Conservation (phyloP, 495 filamentous ascomycete genomes). For the Aspergillus kassunensis region DNA sequence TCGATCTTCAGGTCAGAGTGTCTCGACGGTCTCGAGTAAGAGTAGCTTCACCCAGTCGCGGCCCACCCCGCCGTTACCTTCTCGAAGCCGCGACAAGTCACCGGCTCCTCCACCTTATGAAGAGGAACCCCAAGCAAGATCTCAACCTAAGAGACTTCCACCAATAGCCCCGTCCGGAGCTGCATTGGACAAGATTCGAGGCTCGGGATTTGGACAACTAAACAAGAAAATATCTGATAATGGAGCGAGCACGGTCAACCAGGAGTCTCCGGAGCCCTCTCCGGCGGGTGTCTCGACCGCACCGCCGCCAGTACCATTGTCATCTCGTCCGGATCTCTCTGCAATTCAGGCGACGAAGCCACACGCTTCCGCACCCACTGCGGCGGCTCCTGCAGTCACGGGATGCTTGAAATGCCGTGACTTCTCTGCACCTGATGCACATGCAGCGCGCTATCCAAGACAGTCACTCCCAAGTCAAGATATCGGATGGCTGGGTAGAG, state of each 20-base stretch:
- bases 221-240: constrained; percentile 26
- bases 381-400: constrained; percentile 14
- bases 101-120: constrained; percentile 7
- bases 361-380: constrained; percentile 25
- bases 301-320: constrained; percentile 54
- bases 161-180: constrained; percentile 28
- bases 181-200: constrained; percentile 30
- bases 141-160: constrained; percentile 32
- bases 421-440: constrained; percentile 73
- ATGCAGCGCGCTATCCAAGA: constrained; percentile 74
- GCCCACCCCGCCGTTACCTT: constrained; percentile 29
- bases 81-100: constrained; percentile 21
- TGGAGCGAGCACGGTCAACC: constrained; percentile 9
- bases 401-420: constrained; percentile 80
- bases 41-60: constrained; percentile 5
- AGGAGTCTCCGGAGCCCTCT: constrained; percentile 11
- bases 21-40: constrained; percentile 9
- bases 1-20: constrained; percentile 14
- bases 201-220: constrained; percentile 37
- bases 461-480: constrained; percentile 62
- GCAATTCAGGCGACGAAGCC: constrained; percentile 54
- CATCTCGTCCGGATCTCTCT: constrained; percentile 56
- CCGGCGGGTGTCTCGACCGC: constrained; percentile 44
- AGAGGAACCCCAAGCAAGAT: constrained; percentile 10
- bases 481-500: constrained; percentile 65